Percentiles rank a stretch among this genome's conserved stretches.
phyloP scores from a whole-genome alignment of 1,284 basidiomycete species.

The Agaricales sp. region DNA sequence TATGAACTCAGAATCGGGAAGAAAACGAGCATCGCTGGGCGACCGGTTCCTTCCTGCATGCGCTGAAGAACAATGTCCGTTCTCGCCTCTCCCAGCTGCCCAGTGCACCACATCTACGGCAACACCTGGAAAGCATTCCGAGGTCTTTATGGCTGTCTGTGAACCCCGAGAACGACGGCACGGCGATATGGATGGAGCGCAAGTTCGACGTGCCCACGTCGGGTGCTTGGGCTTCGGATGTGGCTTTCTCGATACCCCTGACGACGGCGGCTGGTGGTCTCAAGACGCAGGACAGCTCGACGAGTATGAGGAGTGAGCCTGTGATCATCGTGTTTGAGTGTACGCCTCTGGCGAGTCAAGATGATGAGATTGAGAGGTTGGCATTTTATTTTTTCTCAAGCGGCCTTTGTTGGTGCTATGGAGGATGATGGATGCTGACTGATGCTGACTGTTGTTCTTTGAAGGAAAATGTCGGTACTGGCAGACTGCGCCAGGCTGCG shows the following conservation, averaged over 20 bases:
- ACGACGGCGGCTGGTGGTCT: no score
- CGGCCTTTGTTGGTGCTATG: background rate
- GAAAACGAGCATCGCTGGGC: slow-evolving; percentile 63
- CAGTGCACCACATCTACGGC: slow-evolving; percentile 16
- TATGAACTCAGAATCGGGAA: slow-evolving; percentile 45
- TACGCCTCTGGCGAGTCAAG: background rate
- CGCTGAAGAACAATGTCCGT: slow-evolving; percentile 25
- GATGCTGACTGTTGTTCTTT: no score
- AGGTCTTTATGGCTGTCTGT: slow-evolving; percentile 65
- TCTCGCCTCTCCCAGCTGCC: background rate
- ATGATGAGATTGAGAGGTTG: background rate
- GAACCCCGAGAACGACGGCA: slow-evolving; percentile 59
- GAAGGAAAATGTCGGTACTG: background rate
- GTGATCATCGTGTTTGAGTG: background rate
- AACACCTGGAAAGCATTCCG: background rate
- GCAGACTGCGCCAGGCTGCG: background rate
- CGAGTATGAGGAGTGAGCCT: background rate
- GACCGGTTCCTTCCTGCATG: slow-evolving; percentile 49
- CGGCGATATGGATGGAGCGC: slow-evolving; percentile 66
- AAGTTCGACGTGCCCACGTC: slow-evolving; percentile 60
- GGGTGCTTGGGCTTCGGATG: slow-evolving; percentile 46
- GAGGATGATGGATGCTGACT: no score
- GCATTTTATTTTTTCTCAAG: background rate
- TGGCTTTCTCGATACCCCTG: slow-evolving; percentile 9
- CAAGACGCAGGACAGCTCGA: no score